Evolutionary conservation across 192 early-diverging fungal genomes (phyloP).

Genomic region (Coemansia sp.): DNA sequence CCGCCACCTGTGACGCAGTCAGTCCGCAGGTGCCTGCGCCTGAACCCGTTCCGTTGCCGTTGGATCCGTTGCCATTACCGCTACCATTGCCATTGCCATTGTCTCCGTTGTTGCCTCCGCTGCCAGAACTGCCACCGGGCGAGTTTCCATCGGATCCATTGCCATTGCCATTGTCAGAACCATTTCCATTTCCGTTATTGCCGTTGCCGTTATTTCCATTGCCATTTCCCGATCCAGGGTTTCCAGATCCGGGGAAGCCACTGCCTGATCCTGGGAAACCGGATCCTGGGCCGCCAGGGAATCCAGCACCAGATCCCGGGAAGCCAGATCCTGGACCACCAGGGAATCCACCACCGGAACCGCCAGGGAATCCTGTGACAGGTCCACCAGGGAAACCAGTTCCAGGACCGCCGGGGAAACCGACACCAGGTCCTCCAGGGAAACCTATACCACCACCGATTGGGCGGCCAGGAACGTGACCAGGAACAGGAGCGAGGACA

Average conservation of each 20-base stretch:
- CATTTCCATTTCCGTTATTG: slow-evolving; percentile 1
- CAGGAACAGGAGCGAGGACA: slow-evolving; percentile 12
- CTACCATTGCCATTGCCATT: neutral
- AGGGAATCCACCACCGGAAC: neutral
- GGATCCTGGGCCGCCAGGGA: slow-evolving; percentile 15
- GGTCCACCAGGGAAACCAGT: slow-evolving; percentile 7
- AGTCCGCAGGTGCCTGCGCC: slow-evolving; percentile 31
- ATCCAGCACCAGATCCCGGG: slow-evolving; percentile 16
- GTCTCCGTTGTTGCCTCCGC: neutral
- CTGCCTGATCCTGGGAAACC: slow-evolving; percentile 5
- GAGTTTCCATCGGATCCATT: neutral
- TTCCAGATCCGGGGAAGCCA: slow-evolving; percentile 7
- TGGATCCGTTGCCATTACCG: slow-evolving; percentile 6
- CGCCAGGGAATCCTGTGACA: slow-evolving; percentile 3
- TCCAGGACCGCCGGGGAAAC: slow-evolving; percentile 18
- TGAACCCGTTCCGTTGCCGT: slow-evolving; percentile 7
- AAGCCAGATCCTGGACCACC: slow-evolving; percentile 12
- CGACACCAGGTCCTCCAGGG: slow-evolving; percentile 15
- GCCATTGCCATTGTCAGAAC: slow-evolving; percentile 7
- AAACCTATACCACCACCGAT: slow-evolving; percentile 3
- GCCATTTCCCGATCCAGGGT: slow-evolving; percentile 10
- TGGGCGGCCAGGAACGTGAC: slow-evolving; percentile 5
- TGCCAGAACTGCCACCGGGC: slow-evolving; percentile 5
- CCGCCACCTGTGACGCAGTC: slow-evolving; percentile 18
- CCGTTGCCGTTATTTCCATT: slow-evolving; percentile 1